Evolutionary conservation across 768 basidiomycete genomes (phyloP), one percentile per base, ranked within the genome.

Genomic region (Suillus discolor): DNA sequence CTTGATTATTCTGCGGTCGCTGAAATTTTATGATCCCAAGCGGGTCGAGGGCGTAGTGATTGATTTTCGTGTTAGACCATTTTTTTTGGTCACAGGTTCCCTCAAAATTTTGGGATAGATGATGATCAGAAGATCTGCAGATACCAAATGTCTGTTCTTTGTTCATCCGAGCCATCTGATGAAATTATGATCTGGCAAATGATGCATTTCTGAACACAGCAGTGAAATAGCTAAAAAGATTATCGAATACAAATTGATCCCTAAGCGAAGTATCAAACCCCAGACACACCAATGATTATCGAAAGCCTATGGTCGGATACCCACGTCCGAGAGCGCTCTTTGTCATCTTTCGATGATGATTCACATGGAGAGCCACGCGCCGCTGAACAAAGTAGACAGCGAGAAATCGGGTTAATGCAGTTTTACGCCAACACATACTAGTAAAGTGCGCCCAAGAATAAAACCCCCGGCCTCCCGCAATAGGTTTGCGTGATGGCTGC

Each of bases 111-210:
- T 20, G 16, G 15, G 39, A 53, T 28, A 18, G 39, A 28, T 9
- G 18, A 42, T 60, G 39, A 60, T 55, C 20, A n/a, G 54, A 55
- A 55, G 54, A 55, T 55, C 54, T 34, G 31, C 31, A 13, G 34
- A 55, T 55, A 55, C 6, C 54, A n/a, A 31, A 13, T 55, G 34
- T 55, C 54, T 55, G 54, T 36, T 55, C 54, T 55, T 55, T 55
- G 54, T 55, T 53, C 54, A 36, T 36, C 54, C 54, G 13, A 49
- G 23, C 12, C 20, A n/a, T 55, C 6, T n/a, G 54, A 55, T 34
- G 54, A 55, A 55, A 55, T 55, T 20, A 34, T n/a, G 54, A 55
- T 36, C 20, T 36, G 20, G 20, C 54, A 55, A n/a, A 34, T 34
- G 31, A 34, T n/a, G 20, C 31, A 55, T 34, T 34, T 34, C 54